Percentiles rank a stretch among this genome's conserved stretches.
Evolutionary conservation across 2,329 filamentous ascomycete species (phyloP).

Genomic region (Penicillium occitanis): DNA sequence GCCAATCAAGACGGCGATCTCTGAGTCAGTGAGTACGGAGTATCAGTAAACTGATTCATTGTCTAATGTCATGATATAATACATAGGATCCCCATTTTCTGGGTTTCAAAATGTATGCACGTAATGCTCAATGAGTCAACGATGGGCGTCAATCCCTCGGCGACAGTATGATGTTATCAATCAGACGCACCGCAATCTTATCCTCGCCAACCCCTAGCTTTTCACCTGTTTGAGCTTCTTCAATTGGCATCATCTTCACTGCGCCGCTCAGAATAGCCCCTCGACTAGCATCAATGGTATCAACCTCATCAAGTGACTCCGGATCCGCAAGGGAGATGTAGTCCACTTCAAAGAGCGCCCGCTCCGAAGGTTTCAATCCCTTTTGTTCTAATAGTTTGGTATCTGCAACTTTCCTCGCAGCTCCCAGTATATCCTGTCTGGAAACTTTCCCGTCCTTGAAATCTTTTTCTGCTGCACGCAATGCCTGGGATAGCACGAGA

Average conservation of each 20-base stretch:
- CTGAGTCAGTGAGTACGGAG: too few species aligned
- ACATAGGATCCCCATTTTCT: background rate
- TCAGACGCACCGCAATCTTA: slow-evolving; percentile 76
- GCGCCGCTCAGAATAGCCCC: slow-evolving; percentile 89
- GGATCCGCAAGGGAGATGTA: slow-evolving; percentile 91
- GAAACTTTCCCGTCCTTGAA: slow-evolving; percentile 58
- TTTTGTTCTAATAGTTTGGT: slow-evolving; percentile 61
- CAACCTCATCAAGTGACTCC: slow-evolving; percentile 75
- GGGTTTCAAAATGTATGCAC: background rate
- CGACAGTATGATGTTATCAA: slow-evolving; percentile 83
- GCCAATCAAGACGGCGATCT: background rate
- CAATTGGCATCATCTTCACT: slow-evolving; percentile 81
- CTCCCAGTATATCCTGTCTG: slow-evolving; percentile 68
- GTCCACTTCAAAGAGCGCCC: slow-evolving; percentile 78
- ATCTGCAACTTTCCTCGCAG: slow-evolving; percentile 63
- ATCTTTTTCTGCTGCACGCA: slow-evolving; percentile 67
- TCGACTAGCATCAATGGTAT: slow-evolving; percentile 64
- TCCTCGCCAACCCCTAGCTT: slow-evolving; percentile 68
- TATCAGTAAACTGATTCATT: background rate
- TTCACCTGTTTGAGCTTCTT: slow-evolving; percentile 68
- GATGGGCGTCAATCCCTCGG: background rate
- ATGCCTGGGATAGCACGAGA: slow-evolving; percentile 67
- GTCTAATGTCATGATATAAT: background rate
- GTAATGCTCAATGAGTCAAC: background rate
- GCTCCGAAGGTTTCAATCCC: slow-evolving; percentile 56